Evolutionary conservation across 306 rosid genomes (phyloP).

Genomic region (Medicago lupulina): DNA sequence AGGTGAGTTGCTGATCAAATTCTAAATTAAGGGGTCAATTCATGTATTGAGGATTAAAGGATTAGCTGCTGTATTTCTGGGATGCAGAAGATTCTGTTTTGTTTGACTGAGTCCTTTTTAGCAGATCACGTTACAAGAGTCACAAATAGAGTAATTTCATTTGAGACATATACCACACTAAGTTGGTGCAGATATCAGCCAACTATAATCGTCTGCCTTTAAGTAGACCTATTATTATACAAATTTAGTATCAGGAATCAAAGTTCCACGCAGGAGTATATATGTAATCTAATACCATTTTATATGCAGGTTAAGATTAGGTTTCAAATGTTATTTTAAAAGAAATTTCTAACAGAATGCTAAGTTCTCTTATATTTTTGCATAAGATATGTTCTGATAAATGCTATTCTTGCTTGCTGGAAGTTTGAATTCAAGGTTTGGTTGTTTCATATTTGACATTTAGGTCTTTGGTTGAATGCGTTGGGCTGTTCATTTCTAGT

Average conservation of each 20-base stretch:
- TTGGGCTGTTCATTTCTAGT: slow-evolving; percentile 95
- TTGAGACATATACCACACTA: slow-evolving; percentile 1
- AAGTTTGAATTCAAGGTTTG: neutral
- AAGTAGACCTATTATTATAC: slow-evolving; percentile 2
- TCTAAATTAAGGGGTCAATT: neutral
- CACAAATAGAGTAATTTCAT: neutral
- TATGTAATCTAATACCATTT: slow-evolving; percentile 12
- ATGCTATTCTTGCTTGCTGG: slow-evolving; percentile 27
- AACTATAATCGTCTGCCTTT: neutral
- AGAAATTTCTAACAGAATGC: slow-evolving; percentile 19
- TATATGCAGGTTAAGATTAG: slow-evolving; percentile 13
- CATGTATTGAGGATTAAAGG: neutral
- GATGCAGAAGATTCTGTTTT: neutral
- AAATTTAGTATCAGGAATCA: neutral
- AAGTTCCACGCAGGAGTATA: neutral
- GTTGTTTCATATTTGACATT: slow-evolving; percentile 6
- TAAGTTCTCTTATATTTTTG: neutral
- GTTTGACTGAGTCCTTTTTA: slow-evolving; percentile 15
- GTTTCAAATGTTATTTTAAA: neutral
- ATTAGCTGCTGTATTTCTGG: slow-evolving; percentile 7
- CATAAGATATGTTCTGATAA: slow-evolving; percentile 9
- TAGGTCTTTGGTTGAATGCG: slow-evolving; percentile 89
- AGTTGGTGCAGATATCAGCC: slow-evolving; percentile 3
- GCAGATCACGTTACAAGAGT: slow-evolving; percentile 7
- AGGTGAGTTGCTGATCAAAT: neutral